These are phyloP conservation scores for Eleusine coracana DNA, from an alignment of 176 grass and related monocot genomes.

Conservation along the genomic window DNA sequence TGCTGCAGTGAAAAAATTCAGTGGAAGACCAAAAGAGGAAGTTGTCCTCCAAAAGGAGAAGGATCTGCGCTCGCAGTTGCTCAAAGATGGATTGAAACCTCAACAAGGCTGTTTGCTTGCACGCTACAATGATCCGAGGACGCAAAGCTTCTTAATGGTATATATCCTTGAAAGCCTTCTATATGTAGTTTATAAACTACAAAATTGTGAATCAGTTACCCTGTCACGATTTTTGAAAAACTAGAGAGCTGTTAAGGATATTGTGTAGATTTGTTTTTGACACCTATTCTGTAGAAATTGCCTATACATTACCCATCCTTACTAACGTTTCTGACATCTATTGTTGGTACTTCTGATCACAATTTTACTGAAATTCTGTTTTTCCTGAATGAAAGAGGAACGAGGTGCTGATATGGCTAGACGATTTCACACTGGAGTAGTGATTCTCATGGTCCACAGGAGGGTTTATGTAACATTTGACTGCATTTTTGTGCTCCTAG, in stretches of 20 bases:
- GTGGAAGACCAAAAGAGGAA: slow-evolving; percentile 72
- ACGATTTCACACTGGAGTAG: slow-evolving; percentile 58
- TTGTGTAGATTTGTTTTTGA: background rate
- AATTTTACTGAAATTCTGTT: slow-evolving; percentile 13
- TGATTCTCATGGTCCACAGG: slow-evolving; percentile 13
- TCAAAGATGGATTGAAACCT: slow-evolving; percentile 72
- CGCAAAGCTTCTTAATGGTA: slow-evolving; percentile 89
- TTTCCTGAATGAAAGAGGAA: slow-evolving; percentile 64
- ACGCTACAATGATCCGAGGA: slow-evolving; percentile 92
- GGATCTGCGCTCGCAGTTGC: slow-evolving; percentile 56
- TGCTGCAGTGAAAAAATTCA: slow-evolving; percentile 77
- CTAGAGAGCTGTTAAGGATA: background rate
- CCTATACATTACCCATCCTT: background rate
- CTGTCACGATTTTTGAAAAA: background rate
- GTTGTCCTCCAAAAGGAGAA: slow-evolving; percentile 62
- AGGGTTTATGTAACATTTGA: slow-evolving; percentile 21
- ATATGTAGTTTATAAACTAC: slow-evolving; percentile 3
- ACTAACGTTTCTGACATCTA: background rate
- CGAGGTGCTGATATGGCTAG: slow-evolving; percentile 75
- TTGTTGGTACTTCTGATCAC: background rate
- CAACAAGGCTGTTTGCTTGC: slow-evolving; percentile 83
- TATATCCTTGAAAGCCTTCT: slow-evolving; percentile 20
- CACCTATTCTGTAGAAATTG: background rate
- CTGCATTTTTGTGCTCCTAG: slow-evolving; percentile 27
- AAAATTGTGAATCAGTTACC: background rate